These are phyloP conservation scores for Pleurotus giganteus DNA, from an alignment of 768 basidiomycete genomes.

Conservation along the genomic window DNA sequence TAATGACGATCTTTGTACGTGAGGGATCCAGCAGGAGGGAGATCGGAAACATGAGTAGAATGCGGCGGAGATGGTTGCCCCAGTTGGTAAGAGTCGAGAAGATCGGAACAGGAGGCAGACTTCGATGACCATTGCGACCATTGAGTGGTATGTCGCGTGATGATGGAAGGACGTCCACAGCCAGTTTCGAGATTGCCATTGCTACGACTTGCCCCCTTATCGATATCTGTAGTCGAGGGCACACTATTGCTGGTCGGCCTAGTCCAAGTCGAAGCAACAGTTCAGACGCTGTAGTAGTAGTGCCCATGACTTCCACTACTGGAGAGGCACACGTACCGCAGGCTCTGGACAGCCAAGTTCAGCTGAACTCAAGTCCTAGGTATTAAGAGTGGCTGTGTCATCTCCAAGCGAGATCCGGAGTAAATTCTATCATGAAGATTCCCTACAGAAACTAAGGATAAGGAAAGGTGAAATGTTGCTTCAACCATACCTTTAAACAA, in stretches of 20 bases:
- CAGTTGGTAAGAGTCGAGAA: conserved; percentile 9
- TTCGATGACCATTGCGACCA: background rate
- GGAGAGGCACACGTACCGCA: no score
- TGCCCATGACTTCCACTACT: conserved; percentile 41
- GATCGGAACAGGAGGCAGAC: conserved; percentile 16
- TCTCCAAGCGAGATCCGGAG: no score
- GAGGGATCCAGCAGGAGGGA: conserved; percentile 29
- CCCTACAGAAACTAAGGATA: no score
- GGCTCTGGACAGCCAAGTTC: no score
- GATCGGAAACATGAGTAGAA: conserved; percentile 14
- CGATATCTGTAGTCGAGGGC: conserved; percentile 17
- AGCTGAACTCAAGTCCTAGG: no score
- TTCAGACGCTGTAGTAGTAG: conserved; percentile 60
- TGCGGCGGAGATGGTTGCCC: conserved; percentile 15
- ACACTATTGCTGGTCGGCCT: conserved; percentile 38
- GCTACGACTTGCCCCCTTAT: conserved; percentile 2
- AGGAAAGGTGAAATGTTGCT: no score
- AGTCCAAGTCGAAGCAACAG: conserved; percentile 57
- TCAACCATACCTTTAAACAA: no score
- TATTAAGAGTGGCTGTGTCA: no score
- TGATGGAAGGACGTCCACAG: background rate
- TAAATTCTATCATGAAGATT: no score
- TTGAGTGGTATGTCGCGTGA: background rate
- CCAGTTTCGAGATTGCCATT: background rate
- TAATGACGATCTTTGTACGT: conserved; percentile 67